Base-by-base conservation (phyloP, 2,329 filamentous ascomycete species). In the Aureobasidium sp. region DNA sequence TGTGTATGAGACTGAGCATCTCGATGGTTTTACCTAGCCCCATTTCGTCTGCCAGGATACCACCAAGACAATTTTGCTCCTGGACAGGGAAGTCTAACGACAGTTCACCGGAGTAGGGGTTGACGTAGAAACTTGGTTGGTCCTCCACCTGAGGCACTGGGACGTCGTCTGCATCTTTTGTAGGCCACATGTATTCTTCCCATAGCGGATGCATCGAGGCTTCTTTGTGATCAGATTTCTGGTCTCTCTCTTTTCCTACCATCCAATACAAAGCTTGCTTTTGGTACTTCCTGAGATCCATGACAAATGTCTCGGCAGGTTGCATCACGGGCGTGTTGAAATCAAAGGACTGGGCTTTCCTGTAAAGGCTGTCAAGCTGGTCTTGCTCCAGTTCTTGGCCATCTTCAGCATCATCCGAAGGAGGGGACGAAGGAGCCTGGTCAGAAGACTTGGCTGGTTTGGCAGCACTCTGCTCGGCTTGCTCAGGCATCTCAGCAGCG, bases 11-110 rank as follows among this genome's bases (percentile, higher is more conserved):
- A 74, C 91, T 94, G 64, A 99, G 84, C 91, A 99, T 97, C 71
- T 99, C 93, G 59, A 99, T 97, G 0, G 94, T 99, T 77, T 99
- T 99, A 37, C 94, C 94, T 1, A 99, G 79, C 50, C 94, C 94
- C 94, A 99, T 99, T 75, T 97, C 89, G 69, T 99, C 94, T 9
- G 94, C 94, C 45, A 99, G 78, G 62, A 99, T 90, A 6, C 94
- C 94, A 48, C 94, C 94, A 0, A 96, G 79, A 67, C 94, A 99
- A 71, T 95, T 90, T 70, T 97, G 94, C 69, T 97, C 91, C 71
- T 99, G 94, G 2, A 86, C 84, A 0, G 94, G 94, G 67, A 99
- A 99, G 6, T 96, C 86, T 0, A 97, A 78, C 1, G 91, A 95
- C 58, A 99, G 78, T 67, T 97, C 93, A 9, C 94, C 94, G 7